Base-by-base conservation (phyloP, 164 flowering plant genomes). In the Umbilicus rupestris region DNA sequence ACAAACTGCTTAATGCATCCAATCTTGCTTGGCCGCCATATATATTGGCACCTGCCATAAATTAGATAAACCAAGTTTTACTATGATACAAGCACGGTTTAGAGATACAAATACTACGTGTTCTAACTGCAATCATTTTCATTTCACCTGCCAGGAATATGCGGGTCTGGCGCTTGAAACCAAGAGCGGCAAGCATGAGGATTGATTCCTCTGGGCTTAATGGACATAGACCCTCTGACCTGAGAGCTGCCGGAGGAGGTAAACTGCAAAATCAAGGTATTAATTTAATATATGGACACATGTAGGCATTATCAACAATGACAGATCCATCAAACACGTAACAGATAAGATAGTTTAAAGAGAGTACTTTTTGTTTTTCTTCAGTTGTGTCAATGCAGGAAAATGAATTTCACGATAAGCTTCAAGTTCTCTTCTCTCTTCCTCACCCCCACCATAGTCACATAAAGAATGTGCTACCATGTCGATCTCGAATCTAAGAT, bases 391-490 rank as follows among this genome's bases (percentile, higher is more conserved):
- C 73, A 95, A 70, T 39, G 87, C 89, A 74, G 99, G 97, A 71
- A 95, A 95, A 78, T 95, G 99, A 55, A 80, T 77, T 77, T 81
- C 74, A 31, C 99, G 88, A 71, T 81, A 95, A 73, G 94, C 89
- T 73, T 95, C 91, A 79, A 95, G 76, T 73, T 92, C 98, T 67
- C 72, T 66, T 70, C 75, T 80, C 76, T 95, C 99, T 63, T 81
- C 85, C 70, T 83, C 90, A 42, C 97, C 99, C 63, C 99, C 99
- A 69, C 97, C 98, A 83, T 85, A 95, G 44, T 92, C 84, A 76
- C 99, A 95, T 44, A 92, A 69, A 58, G 99, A 95, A 81, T 95
- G 96, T 69, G 99, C 97, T 67, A 82, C 97, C 99, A 95, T 95
- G 79, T 95, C 99, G 67, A 92, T 88, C 81, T 95, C 99, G 81